Conservation (phyloP, 1,139 yeast genomes). For the Yamadazyma mexicana region DNA sequence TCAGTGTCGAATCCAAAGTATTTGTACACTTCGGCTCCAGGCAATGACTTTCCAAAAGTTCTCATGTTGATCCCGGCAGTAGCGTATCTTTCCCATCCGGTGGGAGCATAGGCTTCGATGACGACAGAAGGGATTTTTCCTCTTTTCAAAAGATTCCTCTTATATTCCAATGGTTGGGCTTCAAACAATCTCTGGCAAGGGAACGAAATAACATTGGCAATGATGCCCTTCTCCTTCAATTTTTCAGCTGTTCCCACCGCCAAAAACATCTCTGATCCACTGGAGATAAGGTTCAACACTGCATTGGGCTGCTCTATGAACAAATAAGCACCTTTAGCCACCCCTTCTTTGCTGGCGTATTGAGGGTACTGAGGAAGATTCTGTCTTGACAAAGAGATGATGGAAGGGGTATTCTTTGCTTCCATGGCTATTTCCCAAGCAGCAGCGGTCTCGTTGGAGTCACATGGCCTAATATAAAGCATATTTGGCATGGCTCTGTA, state of each 20-base stretch:
- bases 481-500: slow-evolving; percentile 35
- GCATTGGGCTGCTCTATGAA: slow-evolving; percentile 19
- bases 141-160: slow-evolving; percentile 20
- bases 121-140: slow-evolving; percentile 27
- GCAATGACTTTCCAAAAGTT: slow-evolving; percentile 31
- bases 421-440: slow-evolving; percentile 28
- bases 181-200: slow-evolving; percentile 25
- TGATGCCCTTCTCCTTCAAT: slow-evolving; percentile 21
- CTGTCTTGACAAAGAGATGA: slow-evolving; percentile 21
- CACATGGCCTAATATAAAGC: slow-evolving; percentile 29
- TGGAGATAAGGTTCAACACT: slow-evolving; percentile 23
- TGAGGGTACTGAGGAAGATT: slow-evolving; percentile 21
- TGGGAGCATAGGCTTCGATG: slow-evolving; percentile 33
- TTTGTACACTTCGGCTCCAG: slow-evolving; percentile 27
- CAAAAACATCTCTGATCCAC: slow-evolving; percentile 30
- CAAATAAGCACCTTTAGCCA: slow-evolving; percentile 26
- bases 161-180: slow-evolving; percentile 23
- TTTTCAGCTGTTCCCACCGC: slow-evolving; percentile 27
- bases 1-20: slow-evolving; percentile 28
- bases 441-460: slow-evolving; percentile 28
- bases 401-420: slow-evolving; percentile 19
- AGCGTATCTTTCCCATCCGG: slow-evolving; percentile 38
- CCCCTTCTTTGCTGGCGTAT: slow-evolving; percentile 20
- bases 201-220: slow-evolving; percentile 28
- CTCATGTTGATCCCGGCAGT: slow-evolving; percentile 32